phyloP scores from a whole-genome alignment of 345 rosid genomes.

The Erodium maritimum region DNA sequence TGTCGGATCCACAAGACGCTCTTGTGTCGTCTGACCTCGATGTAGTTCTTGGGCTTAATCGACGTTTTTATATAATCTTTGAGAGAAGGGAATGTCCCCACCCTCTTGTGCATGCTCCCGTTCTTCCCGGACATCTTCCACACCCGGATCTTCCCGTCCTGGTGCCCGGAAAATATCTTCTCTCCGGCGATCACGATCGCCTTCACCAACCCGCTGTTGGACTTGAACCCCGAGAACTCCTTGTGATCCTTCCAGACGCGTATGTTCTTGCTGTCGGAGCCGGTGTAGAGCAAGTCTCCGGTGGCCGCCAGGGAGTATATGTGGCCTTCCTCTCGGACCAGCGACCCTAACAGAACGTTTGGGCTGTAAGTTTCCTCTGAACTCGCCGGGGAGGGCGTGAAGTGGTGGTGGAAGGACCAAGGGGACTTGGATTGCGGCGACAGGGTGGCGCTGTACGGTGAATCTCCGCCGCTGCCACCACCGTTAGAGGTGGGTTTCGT shows the following conservation, averaged over 20 bases:
- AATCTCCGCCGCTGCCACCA: neutral
- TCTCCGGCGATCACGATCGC: slow-evolving; percentile 57
- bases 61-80: slow-evolving; percentile 48
- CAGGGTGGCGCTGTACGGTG: slow-evolving; percentile 7
- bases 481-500: too few relatives aligned
- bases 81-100: slow-evolving; percentile 57
- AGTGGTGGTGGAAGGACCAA: slow-evolving; percentile 36
- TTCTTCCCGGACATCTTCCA: slow-evolving; percentile 58
- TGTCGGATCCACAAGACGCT: slow-evolving; percentile 48
- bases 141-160: slow-evolving; percentile 80
- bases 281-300: slow-evolving; percentile 60
- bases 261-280: slow-evolving; percentile 83
- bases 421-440: slow-evolving; percentile 54
- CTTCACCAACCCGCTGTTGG: slow-evolving; percentile 72
- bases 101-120: slow-evolving; percentile 32
- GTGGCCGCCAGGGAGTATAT: slow-evolving; percentile 71
- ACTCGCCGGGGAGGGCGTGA: neutral
- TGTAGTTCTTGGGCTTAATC: slow-evolving; percentile 43
- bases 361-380: slow-evolving; percentile 14
- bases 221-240: slow-evolving; percentile 70
- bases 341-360: slow-evolving; percentile 57
- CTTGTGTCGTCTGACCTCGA: slow-evolving; percentile 34
- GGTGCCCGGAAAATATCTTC: slow-evolving; percentile 72
- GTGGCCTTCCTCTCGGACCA: slow-evolving; percentile 84
- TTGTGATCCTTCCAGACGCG: slow-evolving; percentile 78